These are phyloP conservation scores for Komagataella kurtzmanii DNA, from an alignment of 805 yeast genomes.

Conservation along the genomic window DNA sequence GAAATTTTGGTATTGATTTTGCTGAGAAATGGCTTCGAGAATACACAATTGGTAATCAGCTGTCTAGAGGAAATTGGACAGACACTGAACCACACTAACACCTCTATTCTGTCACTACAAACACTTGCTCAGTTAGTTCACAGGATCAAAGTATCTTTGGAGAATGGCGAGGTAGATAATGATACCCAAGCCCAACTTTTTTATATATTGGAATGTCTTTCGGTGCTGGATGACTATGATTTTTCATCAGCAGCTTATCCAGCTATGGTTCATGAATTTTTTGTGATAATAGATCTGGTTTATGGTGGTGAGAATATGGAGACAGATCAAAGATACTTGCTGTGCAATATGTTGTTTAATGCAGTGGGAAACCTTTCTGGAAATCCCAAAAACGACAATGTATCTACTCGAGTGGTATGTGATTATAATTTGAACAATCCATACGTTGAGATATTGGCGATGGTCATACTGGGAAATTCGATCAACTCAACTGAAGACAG, in stretches of 20 bases:
- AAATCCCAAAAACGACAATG: neutral
- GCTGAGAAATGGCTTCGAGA: neutral
- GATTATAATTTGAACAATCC: neutral
- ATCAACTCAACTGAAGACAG: neutral
- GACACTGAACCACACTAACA: neutral
- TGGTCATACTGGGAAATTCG: neutral
- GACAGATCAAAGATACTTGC: neutral
- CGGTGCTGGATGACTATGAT: neutral
- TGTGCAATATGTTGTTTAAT: neutral
- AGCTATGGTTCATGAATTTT: neutral
- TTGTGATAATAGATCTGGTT: neutral
- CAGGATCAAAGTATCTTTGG: neutral
- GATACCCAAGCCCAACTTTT: neutral
- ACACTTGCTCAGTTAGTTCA: neutral
- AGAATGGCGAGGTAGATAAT: neutral
- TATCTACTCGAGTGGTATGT: neutral
- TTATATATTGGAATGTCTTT: no score
- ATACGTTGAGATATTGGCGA: neutral
- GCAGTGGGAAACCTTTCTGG: neutral
- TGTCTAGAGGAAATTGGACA: neutral
- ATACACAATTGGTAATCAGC: neutral
- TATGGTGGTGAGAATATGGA: neutral
- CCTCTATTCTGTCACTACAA: neutral
- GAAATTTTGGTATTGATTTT: neutral
- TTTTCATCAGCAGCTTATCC: neutral